Conservation (phyloP, 163 green algal species). For the Scenedesmus sp. region DNA sequence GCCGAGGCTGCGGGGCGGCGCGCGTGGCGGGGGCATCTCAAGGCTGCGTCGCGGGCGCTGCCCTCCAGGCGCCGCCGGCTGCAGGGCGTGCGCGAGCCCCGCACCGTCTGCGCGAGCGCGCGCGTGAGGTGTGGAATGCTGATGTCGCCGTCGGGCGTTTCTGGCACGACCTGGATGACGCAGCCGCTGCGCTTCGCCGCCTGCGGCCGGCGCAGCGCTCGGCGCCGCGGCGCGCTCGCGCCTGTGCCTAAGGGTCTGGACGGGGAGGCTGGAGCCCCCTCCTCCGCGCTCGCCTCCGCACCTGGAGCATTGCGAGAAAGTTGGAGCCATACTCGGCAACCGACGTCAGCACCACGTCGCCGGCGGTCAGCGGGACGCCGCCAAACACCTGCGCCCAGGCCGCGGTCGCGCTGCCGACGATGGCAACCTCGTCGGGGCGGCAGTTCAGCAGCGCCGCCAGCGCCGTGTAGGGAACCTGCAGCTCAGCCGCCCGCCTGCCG, state of each 20-base stretch:
- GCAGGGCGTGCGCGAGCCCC: too few species aligned
- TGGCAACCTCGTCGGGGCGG: constrained; percentile 52
- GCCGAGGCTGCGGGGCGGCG: constrained; percentile 3
- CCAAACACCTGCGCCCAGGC: constrained; percentile 75
- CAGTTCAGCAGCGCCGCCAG: constrained; percentile 71
- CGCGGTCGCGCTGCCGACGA: constrained; percentile 60
- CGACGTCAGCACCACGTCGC: constrained; percentile 61
- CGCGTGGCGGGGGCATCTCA: too few species aligned
- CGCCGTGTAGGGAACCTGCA: constrained; percentile 55
- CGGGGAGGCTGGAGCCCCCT: too few species aligned
- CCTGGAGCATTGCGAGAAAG: constrained; percentile 74
- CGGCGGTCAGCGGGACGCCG: constrained; percentile 62
- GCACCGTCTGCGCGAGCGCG: constrained; percentile 32
- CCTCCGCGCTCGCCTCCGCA: not conserved
- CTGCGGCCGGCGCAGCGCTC: too few species aligned
- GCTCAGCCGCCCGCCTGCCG: not conserved
- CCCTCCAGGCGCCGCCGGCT: too few species aligned
- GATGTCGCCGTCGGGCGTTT: constrained; percentile 63
- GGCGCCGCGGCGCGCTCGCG: too few species aligned
- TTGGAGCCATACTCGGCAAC: constrained; percentile 77
- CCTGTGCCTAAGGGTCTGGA: not conserved
- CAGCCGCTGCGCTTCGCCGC: constrained; percentile 55
- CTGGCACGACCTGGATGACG: constrained; percentile 63
- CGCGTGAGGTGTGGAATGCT: constrained; percentile 51
- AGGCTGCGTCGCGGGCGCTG: too few species aligned